These are phyloP conservation scores for Fusarium buharicum DNA, from an alignment of 2,329 filamentous ascomycete species.

Conservation along the genomic window DNA sequence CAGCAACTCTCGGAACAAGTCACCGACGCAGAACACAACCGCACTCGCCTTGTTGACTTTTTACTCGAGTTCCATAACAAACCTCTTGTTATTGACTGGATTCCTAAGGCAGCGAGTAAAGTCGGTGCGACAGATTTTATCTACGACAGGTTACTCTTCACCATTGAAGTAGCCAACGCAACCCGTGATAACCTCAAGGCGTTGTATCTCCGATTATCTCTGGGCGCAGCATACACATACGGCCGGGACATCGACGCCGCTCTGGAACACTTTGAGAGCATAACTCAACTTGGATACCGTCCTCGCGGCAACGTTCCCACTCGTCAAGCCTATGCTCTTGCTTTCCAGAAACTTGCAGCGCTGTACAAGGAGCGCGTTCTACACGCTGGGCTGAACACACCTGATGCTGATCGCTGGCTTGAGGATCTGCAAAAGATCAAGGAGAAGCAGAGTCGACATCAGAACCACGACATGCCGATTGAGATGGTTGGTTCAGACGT, in stretches of 20 bases:
- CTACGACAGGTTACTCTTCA: conserved; percentile 45
- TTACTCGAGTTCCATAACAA: conserved; percentile 51
- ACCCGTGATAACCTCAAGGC: conserved; percentile 52
- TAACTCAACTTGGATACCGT: conserved; percentile 53
- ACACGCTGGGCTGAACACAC: conserved; percentile 42
- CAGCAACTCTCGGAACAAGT: conserved; percentile 47
- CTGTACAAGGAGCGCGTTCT: conserved; percentile 53
- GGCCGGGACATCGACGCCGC: conserved; percentile 50
- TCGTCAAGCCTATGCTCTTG: conserved; percentile 53
- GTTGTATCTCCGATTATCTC: conserved; percentile 52
- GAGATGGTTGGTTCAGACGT: conserved; percentile 55
- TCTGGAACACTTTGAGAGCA: conserved; percentile 50
- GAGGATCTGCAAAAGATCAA: conserved; percentile 51
- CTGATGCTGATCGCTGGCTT: conserved; percentile 49
- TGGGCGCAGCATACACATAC: conserved; percentile 51
- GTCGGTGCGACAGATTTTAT: conserved; percentile 47
- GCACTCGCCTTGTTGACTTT: conserved; percentile 50
- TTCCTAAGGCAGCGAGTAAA: conserved; percentile 54
- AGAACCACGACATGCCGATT: conserved; percentile 54
- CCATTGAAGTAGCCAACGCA: conserved; percentile 49
- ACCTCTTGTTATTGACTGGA: conserved; percentile 52
- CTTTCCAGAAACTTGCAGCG: conserved; percentile 53
- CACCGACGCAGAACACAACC: conserved; percentile 38
- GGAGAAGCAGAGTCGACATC: conserved; percentile 51
- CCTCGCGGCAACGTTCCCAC: conserved; percentile 54